These are phyloP conservation scores for Aspergillus neoniger DNA, from an alignment of 2,329 filamentous ascomycete genomes.

Conservation along the genomic window DNA sequence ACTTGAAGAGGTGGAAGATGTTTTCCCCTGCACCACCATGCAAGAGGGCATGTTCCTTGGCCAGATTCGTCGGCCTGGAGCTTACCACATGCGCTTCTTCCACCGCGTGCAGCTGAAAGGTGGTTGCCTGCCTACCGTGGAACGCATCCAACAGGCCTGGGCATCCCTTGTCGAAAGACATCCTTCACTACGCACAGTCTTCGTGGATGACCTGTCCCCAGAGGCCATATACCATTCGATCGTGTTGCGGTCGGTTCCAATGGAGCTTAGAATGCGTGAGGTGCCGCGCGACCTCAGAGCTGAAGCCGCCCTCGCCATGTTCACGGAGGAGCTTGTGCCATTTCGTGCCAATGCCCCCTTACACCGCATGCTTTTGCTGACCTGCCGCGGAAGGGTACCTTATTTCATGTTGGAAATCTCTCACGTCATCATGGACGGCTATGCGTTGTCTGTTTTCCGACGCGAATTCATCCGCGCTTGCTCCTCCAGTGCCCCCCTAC, in stretches of 20 bases:
- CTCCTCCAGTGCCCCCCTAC: background rate
- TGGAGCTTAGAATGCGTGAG: background rate
- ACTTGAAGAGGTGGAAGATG: constrained; percentile 32
- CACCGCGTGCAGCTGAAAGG: constrained; percentile 22
- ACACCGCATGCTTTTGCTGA: background rate
- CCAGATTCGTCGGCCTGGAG: constrained; percentile 37
- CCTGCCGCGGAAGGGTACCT: background rate
- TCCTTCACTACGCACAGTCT: constrained; percentile 68
- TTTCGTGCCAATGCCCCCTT: background rate
- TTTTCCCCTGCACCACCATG: constrained; percentile 42
- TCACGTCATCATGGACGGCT: background rate
- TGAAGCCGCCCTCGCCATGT: background rate
- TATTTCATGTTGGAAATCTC: background rate
- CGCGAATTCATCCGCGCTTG: background rate
- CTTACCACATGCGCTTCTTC: constrained; percentile 35
- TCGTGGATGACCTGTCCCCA: constrained; percentile 53
- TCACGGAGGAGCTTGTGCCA: background rate
- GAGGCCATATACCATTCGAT: background rate
- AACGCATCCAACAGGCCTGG: constrained; percentile 40
- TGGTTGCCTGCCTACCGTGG: constrained; percentile 28
- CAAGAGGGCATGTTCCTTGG: constrained; percentile 45
- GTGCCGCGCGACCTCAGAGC: background rate
- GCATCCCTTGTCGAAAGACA: constrained; percentile 41
- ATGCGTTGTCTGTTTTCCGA: background rate
- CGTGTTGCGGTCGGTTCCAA: background rate